Evolutionary conservation across 257 asterid genomes (phyloP), one percentile per base, ranked within the genome.

Genomic region (Nicotiana obtusifolia): DNA sequence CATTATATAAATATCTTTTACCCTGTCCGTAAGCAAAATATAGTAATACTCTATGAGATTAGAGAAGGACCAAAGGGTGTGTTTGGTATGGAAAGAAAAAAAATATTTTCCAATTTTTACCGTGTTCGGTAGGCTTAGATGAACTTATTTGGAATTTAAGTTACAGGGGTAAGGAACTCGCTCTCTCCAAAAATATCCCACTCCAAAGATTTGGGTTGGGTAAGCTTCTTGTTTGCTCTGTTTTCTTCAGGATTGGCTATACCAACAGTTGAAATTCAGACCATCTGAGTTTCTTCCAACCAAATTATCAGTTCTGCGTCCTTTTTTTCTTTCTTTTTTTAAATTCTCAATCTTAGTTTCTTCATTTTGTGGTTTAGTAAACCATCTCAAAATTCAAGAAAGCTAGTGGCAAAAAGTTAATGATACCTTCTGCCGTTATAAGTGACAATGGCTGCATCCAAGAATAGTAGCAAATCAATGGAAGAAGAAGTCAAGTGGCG

Each of bases 381-480:
- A 68, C 85, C 89, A 84, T 84, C 84, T 57, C 87, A 66, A 62
- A 61, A 19, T 57, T 56, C 62, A 10, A 47, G 53, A 47, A 11
- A 56, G 10, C 17, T 56, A 17, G 19, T 10, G n/a, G n/a, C n/a
- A n/a, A n/a, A 47, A 11, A 56, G 10, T 15, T 53, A 15, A 14
- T 53, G n/a, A 13, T 2, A 53, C n/a, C 4, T 4, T 53, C 5
- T 53, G 19, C 60, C 1, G 60, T 16, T 53, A 53, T 20, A 13
- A 53, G 61, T 20, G 44, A 59, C 37, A 10, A 92, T 93, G 97
- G 90, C 88, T 62, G 78, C 91, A 15, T 60, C 80, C 0, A 86
- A 86, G 57, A 81, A 64, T 41, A 1, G 0, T 82, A 93, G 95
- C 19, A 90, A 93, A 85, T 88, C 92, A 57, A 16, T 10, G 20